Evolutionary conservation across 2,329 filamentous ascomycete species (phyloP), one percentile per base, ranked within the genome.

Genomic region (Ceratocystis ficicola): DNA sequence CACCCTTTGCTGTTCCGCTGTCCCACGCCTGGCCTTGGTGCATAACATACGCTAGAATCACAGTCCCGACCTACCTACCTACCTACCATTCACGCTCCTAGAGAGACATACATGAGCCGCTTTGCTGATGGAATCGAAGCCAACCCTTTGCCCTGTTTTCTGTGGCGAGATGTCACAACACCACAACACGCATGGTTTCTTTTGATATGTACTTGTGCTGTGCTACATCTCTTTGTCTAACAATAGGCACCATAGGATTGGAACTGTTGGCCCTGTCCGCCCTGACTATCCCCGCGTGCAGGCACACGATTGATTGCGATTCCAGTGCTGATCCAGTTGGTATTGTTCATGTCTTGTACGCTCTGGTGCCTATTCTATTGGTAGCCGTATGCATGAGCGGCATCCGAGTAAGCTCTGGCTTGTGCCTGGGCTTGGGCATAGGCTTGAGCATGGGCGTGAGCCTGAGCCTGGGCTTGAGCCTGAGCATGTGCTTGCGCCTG

Each of bases 361-460:
- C 30, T 32, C 30, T 32, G 55, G 55, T 32, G 55, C 36, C 64
- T 46, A 66, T 55, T 46, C 52, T 65, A 65, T 65, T 65, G 63
- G 52, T 65, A 65, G 41, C 63, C 52, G 46, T 65, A 65, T 25
- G 30, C 50, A 60, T 61, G 63, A 50, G 52, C 25, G 60, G 63
- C 63, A 57, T 65, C 63, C 22, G 62, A 63, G 30, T 66, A 55
- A 32, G 65, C 65, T 22, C 52, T 63, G 6, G 61, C 61, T 3
- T 67, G 65, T n/a, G 66, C 66, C 20, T 66, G 65, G 8, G 65
- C 65, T 15, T 66, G 65, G 7, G 48, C 52, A 20, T 66, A 57
- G 20, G 50, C 52, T 20, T 66, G 44, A 8, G 64, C 64, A 5
- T 48, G 44, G 10, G 65, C 65, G 1, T 62, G 66, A 20, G 66